Base-by-base conservation (phyloP, 2,329 filamentous ascomycete species). In the Colletotrichum endophyticum region DNA sequence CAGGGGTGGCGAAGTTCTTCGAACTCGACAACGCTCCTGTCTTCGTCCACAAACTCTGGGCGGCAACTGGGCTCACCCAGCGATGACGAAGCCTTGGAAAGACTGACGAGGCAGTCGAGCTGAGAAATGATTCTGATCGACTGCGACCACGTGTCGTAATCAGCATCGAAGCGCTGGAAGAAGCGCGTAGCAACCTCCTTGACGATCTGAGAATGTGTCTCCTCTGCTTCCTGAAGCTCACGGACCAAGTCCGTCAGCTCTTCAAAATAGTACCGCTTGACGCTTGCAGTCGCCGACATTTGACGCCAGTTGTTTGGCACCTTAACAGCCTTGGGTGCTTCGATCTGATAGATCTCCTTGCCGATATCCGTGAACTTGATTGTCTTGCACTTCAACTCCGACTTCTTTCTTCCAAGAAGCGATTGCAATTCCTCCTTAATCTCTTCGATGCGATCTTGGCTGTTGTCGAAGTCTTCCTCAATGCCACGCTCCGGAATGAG, bases 311-410 rank as follows among this genome's bases (percentile, higher is more conserved):
- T 92, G 79, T 94, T 94, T 0, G 97, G 97, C 4, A 99, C 92
- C 84, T 98, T 98, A 81, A 95, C 88, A 2, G 88, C 87, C 84
- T 97, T 98, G 0, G 97, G 96, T 0, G 95, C 94, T 83, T 99
- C 97, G 13, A 99, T 89, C 85, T 99, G 96, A 85, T 98, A 99
- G 69, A 99, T 95, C 82, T 99, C 97, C 84, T 99, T 99, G 77
- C 97, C 97, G 9, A 98, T 94, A 82, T 99, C 95, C 32, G 92
- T 92, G 80, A 93, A 97, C 82, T 93, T 93, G 77, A 96, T 90
- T 0, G 91, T 90, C 79, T 91, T 94, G 75, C 94, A 95, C 77
- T 94, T 95, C 6, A 98, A 88, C 59, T 96, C 91, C 39, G 91
- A 90, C 77, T 95, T 94, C 79, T 94, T 93, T 80, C 92, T 89